These are phyloP conservation scores for Mollisiaceae sp. DNA, from an alignment of 2,329 filamentous ascomycete genomes.

Conservation along the genomic window DNA sequence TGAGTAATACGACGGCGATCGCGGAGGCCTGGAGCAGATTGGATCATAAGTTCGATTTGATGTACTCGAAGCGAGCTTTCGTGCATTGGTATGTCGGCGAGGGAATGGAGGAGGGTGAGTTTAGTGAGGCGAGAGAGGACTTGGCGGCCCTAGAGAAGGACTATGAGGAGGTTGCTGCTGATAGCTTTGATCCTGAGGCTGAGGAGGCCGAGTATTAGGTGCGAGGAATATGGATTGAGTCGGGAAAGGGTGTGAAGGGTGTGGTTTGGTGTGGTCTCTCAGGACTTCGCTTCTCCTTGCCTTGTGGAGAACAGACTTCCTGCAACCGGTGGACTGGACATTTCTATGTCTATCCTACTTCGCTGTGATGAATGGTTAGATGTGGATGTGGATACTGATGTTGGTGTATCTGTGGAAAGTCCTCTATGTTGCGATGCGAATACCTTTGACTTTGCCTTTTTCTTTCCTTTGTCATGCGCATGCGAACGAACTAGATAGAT, in stretches of 20 bases:
- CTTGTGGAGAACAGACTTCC: no score
- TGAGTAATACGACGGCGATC: slow-evolving; percentile 71
- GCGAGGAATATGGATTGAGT: background rate
- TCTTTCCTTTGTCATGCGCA: background rate
- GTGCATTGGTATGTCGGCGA: slow-evolving; percentile 76
- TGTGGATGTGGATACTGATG: background rate
- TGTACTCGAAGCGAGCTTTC: slow-evolving; percentile 73
- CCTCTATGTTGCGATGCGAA: background rate
- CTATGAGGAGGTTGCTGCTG: slow-evolving; percentile 67
- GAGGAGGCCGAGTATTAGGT: slow-evolving; percentile 44
- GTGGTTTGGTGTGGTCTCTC: background rate
- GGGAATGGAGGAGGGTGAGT: slow-evolving; percentile 74
- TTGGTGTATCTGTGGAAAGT: background rate
- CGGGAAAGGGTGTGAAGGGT: background rate
- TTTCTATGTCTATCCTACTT: no score
- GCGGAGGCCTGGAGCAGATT: slow-evolving; percentile 68
- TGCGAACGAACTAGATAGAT: background rate
- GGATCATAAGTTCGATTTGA: slow-evolving; percentile 72
- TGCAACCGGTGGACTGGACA: no score
- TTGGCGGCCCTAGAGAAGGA: slow-evolving; percentile 69
- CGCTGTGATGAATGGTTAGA: no score
- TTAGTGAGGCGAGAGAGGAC: slow-evolving; percentile 69
- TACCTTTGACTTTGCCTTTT: no score
- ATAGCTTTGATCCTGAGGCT: slow-evolving; percentile 55
- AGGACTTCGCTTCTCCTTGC: no score